Conservation (phyloP, 1,284 basidiomycete genomes). For the Xerocomus amazonicus region DNA sequence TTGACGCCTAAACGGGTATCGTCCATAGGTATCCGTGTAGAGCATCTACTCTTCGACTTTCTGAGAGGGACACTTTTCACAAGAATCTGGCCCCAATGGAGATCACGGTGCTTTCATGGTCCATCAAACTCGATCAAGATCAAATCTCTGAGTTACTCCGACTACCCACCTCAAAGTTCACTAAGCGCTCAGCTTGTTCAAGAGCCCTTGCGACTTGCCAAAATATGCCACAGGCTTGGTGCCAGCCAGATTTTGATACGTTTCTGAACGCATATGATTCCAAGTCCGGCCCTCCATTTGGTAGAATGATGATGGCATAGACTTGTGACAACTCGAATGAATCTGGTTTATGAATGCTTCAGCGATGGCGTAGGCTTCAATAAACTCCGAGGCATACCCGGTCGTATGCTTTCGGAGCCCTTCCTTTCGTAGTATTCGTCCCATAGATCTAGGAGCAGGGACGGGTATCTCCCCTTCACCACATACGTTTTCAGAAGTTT, state of each 20-base stretch:
- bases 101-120: slow-evolving; percentile 79
- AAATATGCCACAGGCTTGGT: slow-evolving; percentile 83
- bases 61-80: slow-evolving; percentile 53
- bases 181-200: slow-evolving; percentile 72
- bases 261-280: slow-evolving; percentile 72
- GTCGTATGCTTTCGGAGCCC: slow-evolving; percentile 83
- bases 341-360: slow-evolving; percentile 44
- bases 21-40: slow-evolving; percentile 51
- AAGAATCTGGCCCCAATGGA: slow-evolving; percentile 98
- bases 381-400: slow-evolving; percentile 49
- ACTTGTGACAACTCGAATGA: slow-evolving; percentile 70
- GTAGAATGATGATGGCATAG: slow-evolving; percentile 86
- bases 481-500: slow-evolving; percentile 78
- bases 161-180: slow-evolving; percentile 77
- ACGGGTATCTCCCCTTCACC: slow-evolving; percentile 83
- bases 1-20: slow-evolving; percentile 57
- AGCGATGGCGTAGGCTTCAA: background rate
- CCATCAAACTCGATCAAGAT: slow-evolving; percentile 7
- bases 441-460: slow-evolving; percentile 77
- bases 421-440: slow-evolving; percentile 71
- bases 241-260: slow-evolving; percentile 61
- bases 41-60: slow-evolving; percentile 24
- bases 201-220: slow-evolving; percentile 85
- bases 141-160: background rate
- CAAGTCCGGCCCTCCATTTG: slow-evolving; percentile 86